phyloP scores from a whole-genome alignment of 139 green algal genomes.

The Haematococcus sp. region DNA sequence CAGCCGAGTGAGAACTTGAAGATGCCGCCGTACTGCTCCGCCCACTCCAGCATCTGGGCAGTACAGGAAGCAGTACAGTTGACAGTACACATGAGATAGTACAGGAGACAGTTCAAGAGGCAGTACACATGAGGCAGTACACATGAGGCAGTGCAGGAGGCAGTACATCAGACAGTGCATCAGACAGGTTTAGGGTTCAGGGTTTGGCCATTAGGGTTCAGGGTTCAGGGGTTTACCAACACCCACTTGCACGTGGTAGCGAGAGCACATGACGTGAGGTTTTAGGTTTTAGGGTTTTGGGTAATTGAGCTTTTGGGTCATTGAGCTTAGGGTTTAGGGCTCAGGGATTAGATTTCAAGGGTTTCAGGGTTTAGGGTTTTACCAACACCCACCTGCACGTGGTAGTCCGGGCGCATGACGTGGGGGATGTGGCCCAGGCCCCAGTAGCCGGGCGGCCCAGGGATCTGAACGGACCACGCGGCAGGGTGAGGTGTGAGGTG shows the following conservation, averaged over 20 bases:
- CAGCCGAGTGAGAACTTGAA: slow-evolving; percentile 48
- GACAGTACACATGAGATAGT: too few species aligned
- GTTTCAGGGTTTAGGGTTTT: too few species aligned
- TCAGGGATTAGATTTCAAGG: too few species aligned
- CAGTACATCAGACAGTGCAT: background rate
- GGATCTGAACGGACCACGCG: slow-evolving; percentile 11
- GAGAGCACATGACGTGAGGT: too few species aligned
- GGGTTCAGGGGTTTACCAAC: too few species aligned
- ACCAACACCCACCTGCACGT: slow-evolving; percentile 35
- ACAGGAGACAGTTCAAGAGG: too few species aligned
- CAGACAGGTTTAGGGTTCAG: too few species aligned
- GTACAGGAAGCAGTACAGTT: background rate
- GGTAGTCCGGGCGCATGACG: slow-evolving; percentile 51
- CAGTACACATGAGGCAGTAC: background rate
- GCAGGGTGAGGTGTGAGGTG: background rate
- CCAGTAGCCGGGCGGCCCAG: slow-evolving; percentile 7
- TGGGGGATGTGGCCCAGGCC: slow-evolving; percentile 45
- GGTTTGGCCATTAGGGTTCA: too few species aligned
- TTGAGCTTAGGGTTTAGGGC: too few species aligned
- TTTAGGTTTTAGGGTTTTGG: too few species aligned
- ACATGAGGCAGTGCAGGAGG: background rate
- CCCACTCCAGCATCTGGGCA: slow-evolving; percentile 47
- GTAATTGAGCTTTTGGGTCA: too few species aligned
- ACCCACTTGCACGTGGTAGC: too few species aligned
- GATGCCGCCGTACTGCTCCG: slow-evolving; percentile 44